Evolutionary conservation across 495 filamentous ascomycete species (phyloP), one percentile per base, ranked within the genome.

Genomic region (Penicillium herquei): DNA sequence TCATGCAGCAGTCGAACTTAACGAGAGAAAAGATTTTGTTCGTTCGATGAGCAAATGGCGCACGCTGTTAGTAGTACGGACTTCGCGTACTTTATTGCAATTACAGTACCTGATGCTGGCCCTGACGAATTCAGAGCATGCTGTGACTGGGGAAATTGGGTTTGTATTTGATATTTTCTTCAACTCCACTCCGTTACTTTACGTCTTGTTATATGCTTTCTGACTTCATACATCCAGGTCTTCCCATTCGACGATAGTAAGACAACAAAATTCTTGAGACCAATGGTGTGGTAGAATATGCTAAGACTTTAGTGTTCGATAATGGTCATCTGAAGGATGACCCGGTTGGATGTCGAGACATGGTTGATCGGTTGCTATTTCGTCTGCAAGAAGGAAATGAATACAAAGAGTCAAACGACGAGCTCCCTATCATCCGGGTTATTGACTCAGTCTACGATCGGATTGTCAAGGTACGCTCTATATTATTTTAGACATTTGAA

Each of bases 101-200:
- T 50, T 21, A 8, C 17, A 9, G 13, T 37, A 9, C 48, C 48
- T 3, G 10, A 21, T 21, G 48, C 17, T 5, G 33, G 17, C 11
- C 14, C 33, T 3, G 33, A 39, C 6, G 13, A 17, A n/a, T 32
- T 50, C 13, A 32, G 48, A 4, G 39, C 10, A 26, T 6, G 39
- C 16, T 50, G 31, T 39, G 48, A 50, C 48, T 50, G 48, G 48
- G 17, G 11, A 4, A 50, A 50, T 33, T 50, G 48, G 48, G 48
- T 50, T 21, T 0, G 32, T 17, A 35, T n/a, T n/a, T n/a, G 43
- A 21, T 11, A 31, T 18, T 18, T 16, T 16, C n/a, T n/a, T n/a
- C n/a, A n/a, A n/a, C n/a, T n/a, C n/a, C n/a, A n/a, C 43, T 5
- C 26, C 14, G 9, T 16, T 11, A n/a, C 10, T 9, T 46, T 17